Evolutionary conservation across 495 filamentous ascomycete genomes (phyloP).

Genomic region (Ramalina intermedia): DNA sequence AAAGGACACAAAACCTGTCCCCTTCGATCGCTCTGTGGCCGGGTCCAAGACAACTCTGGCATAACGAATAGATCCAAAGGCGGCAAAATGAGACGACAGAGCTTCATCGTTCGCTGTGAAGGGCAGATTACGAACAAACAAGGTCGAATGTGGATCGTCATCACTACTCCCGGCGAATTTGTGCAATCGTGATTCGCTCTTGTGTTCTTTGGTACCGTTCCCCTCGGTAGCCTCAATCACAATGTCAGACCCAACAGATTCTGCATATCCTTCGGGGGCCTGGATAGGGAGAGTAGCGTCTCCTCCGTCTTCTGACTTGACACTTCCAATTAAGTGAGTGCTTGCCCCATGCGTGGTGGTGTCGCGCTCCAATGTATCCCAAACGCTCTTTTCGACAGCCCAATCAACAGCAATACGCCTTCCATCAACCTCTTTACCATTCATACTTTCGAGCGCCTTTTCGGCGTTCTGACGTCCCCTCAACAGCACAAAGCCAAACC

Average conservation of each 20-base stretch:
- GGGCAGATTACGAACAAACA: conserved; percentile 91
- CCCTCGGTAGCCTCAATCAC: conserved; percentile 26
- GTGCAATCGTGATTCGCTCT: not conserved
- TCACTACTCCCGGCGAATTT: too few species aligned
- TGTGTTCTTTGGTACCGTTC: conserved; percentile 23
- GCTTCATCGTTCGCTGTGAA: conserved; percentile 69
- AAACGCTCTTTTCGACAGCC: conserved; percentile 82
- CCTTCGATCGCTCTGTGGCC: conserved; percentile 68
- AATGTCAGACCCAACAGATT: conserved; percentile 8
- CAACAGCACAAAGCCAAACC: conserved; percentile 88
- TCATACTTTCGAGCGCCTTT: conserved; percentile 67
- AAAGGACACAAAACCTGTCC: conserved; percentile 93
- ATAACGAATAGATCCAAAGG: conserved; percentile 76
- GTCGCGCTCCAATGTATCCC: conserved; percentile 43
- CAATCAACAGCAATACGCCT: conserved; percentile 83
- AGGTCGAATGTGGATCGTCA: conserved; percentile 31
- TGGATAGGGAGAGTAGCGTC: not conserved
- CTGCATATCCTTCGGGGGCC: not conserved
- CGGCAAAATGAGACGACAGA: conserved; percentile 66
- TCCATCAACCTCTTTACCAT: conserved; percentile 83
- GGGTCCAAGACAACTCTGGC: conserved; percentile 77
- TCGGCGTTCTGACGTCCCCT: conserved; percentile 83
- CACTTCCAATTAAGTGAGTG: conserved; percentile 14
- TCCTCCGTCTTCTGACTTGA: conserved; percentile 5
- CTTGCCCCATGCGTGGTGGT: conserved; percentile 19